Conservation (phyloP, 805 yeast genomes). For the Candida krabiensis region DNA sequence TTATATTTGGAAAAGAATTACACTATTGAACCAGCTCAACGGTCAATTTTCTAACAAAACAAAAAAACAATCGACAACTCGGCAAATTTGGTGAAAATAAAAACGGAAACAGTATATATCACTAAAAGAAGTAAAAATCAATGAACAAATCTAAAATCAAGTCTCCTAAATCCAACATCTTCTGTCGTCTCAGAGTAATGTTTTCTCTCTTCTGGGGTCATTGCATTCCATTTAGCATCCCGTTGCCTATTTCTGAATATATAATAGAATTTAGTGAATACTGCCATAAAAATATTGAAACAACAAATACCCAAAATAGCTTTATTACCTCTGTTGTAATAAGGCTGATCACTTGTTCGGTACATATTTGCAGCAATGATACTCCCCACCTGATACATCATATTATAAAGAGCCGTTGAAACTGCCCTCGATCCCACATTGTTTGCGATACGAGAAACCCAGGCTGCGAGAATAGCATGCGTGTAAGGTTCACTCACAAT, state of each 20-base stretch:
- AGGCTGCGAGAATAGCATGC: constrained; percentile 36
- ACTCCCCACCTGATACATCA: constrained; percentile 29
- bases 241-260: constrained; percentile 44
- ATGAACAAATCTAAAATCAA: constrained; percentile 40
- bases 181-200: constrained; percentile 44
- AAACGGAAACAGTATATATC: too few relatives aligned
- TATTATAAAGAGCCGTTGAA: constrained; percentile 32
- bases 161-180: constrained; percentile 55
- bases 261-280: constrained; percentile 27
- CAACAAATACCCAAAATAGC: constrained; percentile 25
- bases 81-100: too few relatives aligned
- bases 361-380: constrained; percentile 31
- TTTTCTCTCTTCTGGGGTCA: constrained; percentile 47
- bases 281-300: constrained; percentile 25
- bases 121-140: too few relatives aligned
- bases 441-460: constrained; percentile 32
- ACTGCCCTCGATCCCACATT: constrained; percentile 31
- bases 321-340: constrained; percentile 30
- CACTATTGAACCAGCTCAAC: too few relatives aligned
- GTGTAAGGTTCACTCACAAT: constrained; percentile 41
- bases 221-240: constrained; percentile 44
- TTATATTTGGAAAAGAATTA: too few relatives aligned
- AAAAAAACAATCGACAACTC: too few relatives aligned
- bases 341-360: constrained; percentile 30
- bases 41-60: too few relatives aligned